Conservation (phyloP, 257 asterid species). For the Fraxinus quadrangulata region DNA sequence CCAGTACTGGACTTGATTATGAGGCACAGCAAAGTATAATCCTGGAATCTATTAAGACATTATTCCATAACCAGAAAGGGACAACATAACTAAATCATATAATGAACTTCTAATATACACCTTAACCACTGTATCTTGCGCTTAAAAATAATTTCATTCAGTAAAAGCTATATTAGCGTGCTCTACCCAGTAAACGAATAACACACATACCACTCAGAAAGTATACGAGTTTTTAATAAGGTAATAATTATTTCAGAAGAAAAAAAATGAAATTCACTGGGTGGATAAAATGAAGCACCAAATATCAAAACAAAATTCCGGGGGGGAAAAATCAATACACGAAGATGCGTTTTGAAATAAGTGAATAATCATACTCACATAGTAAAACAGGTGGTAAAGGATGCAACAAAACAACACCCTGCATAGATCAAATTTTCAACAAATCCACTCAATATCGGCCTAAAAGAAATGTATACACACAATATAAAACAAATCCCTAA, state of each 20-base stretch:
- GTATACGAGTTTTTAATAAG: neutral
- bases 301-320: neutral
- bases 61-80: constrained; percentile 3
- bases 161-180: neutral
- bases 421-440: constrained; percentile 22
- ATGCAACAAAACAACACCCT: constrained; percentile 28
- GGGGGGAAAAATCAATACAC: too few relatives aligned
- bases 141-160: neutral
- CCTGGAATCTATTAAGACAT: neutral
- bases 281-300: constrained; percentile 1
- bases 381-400: constrained; percentile 13
- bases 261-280: neutral
- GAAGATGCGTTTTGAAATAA: too few relatives aligned
- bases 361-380: constrained; percentile 37
- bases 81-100: neutral
- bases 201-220: neutral
- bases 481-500: constrained; percentile 4
- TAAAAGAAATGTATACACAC: neutral
- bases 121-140: neutral
- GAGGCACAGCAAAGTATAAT: neutral
- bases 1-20: neutral
- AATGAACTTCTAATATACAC: constrained; percentile 1
- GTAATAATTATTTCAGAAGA: neutral
- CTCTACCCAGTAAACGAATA: neutral
- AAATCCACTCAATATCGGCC: constrained; percentile 23